Base-by-base conservation (phyloP, 2,329 filamentous ascomycete species). In the Neoarthrinium moseri region DNA sequence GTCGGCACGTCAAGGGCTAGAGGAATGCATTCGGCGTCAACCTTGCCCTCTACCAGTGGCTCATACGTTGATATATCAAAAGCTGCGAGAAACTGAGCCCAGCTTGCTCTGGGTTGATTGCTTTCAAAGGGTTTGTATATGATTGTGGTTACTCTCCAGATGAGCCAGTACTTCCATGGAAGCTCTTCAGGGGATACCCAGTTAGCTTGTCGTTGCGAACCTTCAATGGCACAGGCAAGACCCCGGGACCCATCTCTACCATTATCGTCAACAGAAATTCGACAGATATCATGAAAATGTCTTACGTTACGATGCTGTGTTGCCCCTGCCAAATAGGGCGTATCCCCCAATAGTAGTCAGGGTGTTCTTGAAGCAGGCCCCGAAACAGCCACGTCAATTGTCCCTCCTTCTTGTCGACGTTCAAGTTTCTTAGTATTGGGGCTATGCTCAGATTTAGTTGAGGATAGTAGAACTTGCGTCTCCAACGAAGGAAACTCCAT, bases 1-100 rank as follows among this genome's bases (percentile, higher is more conserved):
- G 36, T 23, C 11, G 36, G 36, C n/a, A 38, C 22, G 5, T 38
- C 36, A 7, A 38, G 12, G 6, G 36, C 36, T 4, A 26, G 6
- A 7, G 36, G 36, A 13, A 38, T 38, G 17, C 36, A 38, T n/a
- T 38, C 36, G 15, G 36, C 36, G 24, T 41, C 23, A 33, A 22
- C 23, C 8, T 26, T 43, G 13, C 20, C 40, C 7, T 13, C 6
- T 15, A 32, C n/a, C 12, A 43, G 12, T 11, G 0, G 12, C 4
- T 23, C 18, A 22, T 34, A 23, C 2, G 22, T 8, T 22, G 4
- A 12, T 13, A 43, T 34, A 7, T 34, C 29, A n/a, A 21, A 43
- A 5, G 24, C 17, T 12, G 21, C 38, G 3, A 41, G 24, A 10
- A 41, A 30, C 23, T 41, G 38, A 3, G 38, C 38, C 23, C 38